Evolutionary conservation across 306 rosid genomes (phyloP), one percentile per base, ranked within the genome.

Genomic region (Arachis hypogaea): DNA sequence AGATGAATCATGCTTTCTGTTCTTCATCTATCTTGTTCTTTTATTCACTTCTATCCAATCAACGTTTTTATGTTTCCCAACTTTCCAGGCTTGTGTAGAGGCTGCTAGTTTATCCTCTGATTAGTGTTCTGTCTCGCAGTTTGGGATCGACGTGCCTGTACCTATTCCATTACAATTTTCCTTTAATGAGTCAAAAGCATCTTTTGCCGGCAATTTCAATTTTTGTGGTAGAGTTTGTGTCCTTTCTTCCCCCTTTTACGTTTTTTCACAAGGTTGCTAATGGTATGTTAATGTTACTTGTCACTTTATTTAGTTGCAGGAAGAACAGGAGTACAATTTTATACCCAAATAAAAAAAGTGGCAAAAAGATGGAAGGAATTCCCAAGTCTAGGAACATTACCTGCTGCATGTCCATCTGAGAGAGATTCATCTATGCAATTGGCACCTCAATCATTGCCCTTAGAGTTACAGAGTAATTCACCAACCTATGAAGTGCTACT

Each of bases 131-230:
- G 49, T 71, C 2, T 36, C 22, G 71, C 77, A 87, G 96, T 88
- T 89, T 56, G 96, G 96, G 77, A 84, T 87, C 86, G 85, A 89
- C 72, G 89, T 89, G 36, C 72, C 90, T 56, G 79, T 86, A 76
- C 80, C 86, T 40, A 54, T 74, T 77, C 88, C 83, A 1, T 71
- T 80, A 66, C 86, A 92, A 84, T 76, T 82, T 78, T 81, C 92
- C 65, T 82, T 85, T 68, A 65, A 74, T 50, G 86, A 87, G 41
- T 77, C 82, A 7, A 85, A 81, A 68, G 46, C 84, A 55, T 82
- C 82, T 65, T 85, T 74, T 55, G 74, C 69, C 36, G 85, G 88
- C 7, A 77, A 85, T 82, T 80, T 80, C 47, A 76, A 74, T 46
- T 70, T 81, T 75, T 75, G 68, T n/a, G 82, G 84, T 85, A 68